Conservation (phyloP, 176 grass and related monocot genomes). For the Puccinellia tenuiflora region DNA sequence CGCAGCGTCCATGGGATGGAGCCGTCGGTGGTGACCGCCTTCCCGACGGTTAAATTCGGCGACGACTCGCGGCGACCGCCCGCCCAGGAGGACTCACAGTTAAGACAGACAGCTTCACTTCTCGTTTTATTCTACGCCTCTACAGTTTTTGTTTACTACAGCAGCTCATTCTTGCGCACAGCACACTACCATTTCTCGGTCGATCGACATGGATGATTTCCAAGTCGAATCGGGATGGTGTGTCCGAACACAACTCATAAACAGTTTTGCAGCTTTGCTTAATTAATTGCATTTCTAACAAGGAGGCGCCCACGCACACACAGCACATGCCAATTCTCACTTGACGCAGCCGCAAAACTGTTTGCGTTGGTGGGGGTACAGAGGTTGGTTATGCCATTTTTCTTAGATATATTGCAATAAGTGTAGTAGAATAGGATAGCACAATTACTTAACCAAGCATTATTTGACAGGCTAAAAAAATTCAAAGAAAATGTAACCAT, state of each 20-base stretch:
- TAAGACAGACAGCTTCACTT: not conserved
- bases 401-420: too few relatives aligned
- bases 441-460: too few relatives aligned
- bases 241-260: too few relatives aligned
- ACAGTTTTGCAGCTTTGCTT: not conserved
- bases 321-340: not conserved
- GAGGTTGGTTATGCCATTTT: too few relatives aligned
- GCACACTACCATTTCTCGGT: not conserved
- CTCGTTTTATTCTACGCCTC: not conserved
- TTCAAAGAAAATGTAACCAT: too few relatives aligned
- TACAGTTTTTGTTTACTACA: not conserved
- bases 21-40: conserved; percentile 44
- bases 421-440: too few relatives aligned
- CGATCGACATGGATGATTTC: too few relatives aligned
- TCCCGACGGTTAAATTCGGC: conserved; percentile 60
- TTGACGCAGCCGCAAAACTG: not conserved
- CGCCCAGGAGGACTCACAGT: conserved; percentile 42
- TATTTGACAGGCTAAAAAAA: too few relatives aligned
- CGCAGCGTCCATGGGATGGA: conserved; percentile 42
- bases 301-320: not conserved
- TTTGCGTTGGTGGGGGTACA: not conserved
- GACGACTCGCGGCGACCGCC: conserved; percentile 13
- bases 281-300: not conserved
- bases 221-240: too few relatives aligned
- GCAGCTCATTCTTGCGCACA: too few relatives aligned